These are phyloP conservation scores for Fusarium sp. DNA, from an alignment of 2,329 filamentous ascomycete species.

Conservation along the genomic window DNA sequence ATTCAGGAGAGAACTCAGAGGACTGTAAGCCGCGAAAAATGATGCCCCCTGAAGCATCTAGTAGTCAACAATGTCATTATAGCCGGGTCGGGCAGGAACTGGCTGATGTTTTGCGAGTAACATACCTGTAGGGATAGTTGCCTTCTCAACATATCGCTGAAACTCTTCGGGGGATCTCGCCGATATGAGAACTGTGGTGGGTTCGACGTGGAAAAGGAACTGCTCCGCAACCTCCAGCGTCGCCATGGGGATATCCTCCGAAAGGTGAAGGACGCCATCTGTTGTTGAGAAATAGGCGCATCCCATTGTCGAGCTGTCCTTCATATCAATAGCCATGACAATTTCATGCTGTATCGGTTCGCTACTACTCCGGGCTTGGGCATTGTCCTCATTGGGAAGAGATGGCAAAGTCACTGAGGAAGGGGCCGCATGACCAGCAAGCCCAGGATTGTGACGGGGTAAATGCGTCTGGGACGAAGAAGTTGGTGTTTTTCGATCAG, in stretches of 20 bases:
- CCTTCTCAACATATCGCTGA: constrained; percentile 45
- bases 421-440: neutral
- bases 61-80: constrained; percentile 4
- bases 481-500: neutral
- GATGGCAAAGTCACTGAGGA: neutral
- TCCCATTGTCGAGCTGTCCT: constrained; percentile 77
- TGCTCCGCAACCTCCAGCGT: constrained; percentile 77
- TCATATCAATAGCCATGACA: constrained; percentile 84
- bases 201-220: constrained; percentile 65
- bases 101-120: neutral
- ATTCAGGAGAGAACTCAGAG: constrained; percentile 77
- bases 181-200: constrained; percentile 67
- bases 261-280: constrained; percentile 78
- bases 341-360: constrained; percentile 62
- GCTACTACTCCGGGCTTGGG: constrained; percentile 19
- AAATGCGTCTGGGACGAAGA: constrained; percentile 3
- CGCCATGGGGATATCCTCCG: constrained; percentile 80
- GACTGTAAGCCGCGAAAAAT: constrained; percentile 76
- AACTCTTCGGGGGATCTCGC: constrained; percentile 59
- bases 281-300: constrained; percentile 85
- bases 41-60: constrained; percentile 26
- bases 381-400: neutral
- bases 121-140: constrained; percentile 22
- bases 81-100: neutral
- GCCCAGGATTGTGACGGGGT: neutral